A percentile compares a stretch with the other conserved stretches of the same genome.
phyloP scores from a whole-genome alignment of 148 eudicot species.

The Vaccinium macrocarpon region DNA sequence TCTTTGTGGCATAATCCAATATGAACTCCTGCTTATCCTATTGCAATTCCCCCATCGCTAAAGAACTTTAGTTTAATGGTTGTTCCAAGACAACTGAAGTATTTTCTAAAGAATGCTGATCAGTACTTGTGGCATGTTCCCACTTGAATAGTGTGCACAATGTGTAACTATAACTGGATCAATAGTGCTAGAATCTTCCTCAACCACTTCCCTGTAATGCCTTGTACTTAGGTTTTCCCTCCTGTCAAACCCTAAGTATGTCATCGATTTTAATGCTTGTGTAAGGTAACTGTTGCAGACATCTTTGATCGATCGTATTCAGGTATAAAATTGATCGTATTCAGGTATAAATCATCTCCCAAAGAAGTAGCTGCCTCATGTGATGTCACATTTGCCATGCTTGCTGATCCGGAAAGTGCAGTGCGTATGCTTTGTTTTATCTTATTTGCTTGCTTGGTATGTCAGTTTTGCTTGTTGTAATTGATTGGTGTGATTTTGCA shows the following conservation, averaged over 20 bases:
- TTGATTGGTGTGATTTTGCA: conserved; percentile 27
- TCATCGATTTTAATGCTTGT: background rate
- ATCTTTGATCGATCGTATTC: conserved; percentile 23
- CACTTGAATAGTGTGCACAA: background rate
- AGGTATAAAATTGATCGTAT: conserved; percentile 51
- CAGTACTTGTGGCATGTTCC: background rate
- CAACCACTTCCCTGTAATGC: background rate
- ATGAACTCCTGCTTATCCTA: background rate
- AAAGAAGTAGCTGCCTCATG: conserved; percentile 91
- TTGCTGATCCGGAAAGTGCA: conserved; percentile 98
- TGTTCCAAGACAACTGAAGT: background rate
- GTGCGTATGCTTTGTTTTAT: conserved; percentile 55
- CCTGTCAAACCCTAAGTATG: background rate
- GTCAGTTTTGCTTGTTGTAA: conserved; percentile 19
- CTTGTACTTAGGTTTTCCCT: background rate
- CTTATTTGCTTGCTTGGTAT: conserved; percentile 19
- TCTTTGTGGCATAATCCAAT: background rate
- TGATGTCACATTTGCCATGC: conserved; percentile 96
- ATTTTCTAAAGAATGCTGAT: background rate
- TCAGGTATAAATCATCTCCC: conserved; percentile 78
- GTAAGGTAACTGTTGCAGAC: background rate
- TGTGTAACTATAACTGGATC: background rate
- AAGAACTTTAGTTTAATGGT: background rate
- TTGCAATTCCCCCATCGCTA: background rate
- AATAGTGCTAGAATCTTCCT: background rate